A percentile compares a stretch with the other conserved stretches of the same genome.
These are phyloP conservation scores for Rhododendron molle DNA, from an alignment of 148 eudicot species.

Conservation along the genomic window DNA sequence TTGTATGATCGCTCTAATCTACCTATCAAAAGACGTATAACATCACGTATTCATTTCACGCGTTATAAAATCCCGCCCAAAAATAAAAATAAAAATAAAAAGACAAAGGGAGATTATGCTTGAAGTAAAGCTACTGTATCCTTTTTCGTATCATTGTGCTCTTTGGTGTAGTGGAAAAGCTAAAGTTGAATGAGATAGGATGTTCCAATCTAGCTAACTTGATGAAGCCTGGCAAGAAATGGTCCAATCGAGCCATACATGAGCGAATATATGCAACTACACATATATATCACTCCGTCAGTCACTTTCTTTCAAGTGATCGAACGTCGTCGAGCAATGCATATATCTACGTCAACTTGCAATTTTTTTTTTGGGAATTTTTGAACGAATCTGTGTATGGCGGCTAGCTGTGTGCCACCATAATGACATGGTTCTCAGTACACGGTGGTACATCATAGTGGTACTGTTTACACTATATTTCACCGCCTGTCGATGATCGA, in stretches of 20 bases:
- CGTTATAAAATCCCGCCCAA: not conserved
- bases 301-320: not conserved
- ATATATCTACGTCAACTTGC: not conserved
- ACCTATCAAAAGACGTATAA: not conserved
- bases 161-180: constrained; percentile 3
- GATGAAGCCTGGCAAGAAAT: not conserved
- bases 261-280: not conserved
- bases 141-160: not conserved
- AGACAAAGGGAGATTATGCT: not conserved
- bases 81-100: not conserved
- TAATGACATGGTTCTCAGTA: not conserved
- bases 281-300: not conserved
- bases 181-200: constrained; percentile 3
- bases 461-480: too few species aligned
- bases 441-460: not conserved
- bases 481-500: too few species aligned
- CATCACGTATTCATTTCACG: not conserved
- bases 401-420: not conserved
- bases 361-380: not conserved
- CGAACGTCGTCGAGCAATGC: not conserved
- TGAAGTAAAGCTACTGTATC: not conserved
- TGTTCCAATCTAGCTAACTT: not conserved
- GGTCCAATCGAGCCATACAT: not conserved
- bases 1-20: not conserved
- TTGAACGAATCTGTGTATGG: not conserved